Evolutionary conservation across 1,284 basidiomycete species (phyloP), one percentile per base, ranked within the genome.

Genomic region (Austroboletus niveus): DNA sequence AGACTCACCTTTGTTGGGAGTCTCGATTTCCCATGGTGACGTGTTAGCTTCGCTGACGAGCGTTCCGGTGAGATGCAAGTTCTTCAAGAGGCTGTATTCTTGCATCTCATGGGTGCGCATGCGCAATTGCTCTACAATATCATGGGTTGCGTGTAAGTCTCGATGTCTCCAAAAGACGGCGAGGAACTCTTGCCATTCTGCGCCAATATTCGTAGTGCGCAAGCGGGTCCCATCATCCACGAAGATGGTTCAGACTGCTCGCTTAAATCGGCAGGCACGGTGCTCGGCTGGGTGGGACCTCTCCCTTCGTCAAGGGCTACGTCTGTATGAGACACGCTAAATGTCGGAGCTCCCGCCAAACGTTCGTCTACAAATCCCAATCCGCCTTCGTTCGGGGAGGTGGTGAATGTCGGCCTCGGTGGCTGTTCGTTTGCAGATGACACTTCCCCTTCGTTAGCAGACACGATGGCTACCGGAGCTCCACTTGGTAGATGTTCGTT

Each of bases 211-310:
- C 50, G 50, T 42, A 59, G 31, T 20, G 50, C 57, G 24, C 55
- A 60, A 12, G 48, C 52, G 7, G 58, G 58, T 14, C 58, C 58
- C 40, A 57, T 48, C 49, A 59, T 54, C 51, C 40, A 41, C 17
- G 55, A 56, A 35, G 55, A 31, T 29, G 47, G 44, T 15, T 24
- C 14, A 3, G 35, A 12, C 2, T 29, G 27, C 27, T 29, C 27
- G 6, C 27, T 29, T 6, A 29, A 29, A 29, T 29, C 27, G 27
- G 5, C 4, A 27, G 27, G 7, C 27, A 7, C 27, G 27, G 27
- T 8, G 27, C 8, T 7, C 27, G 27, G 7, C 27, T 29, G 27
- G 27, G 27, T 7, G 27, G 27, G 22, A 4, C 22, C 22, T 24
- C 22, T 24, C 22, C 22, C 22, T 24, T 24, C 22, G 22, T 5